Percentiles rank a stretch among this genome's conserved stretches.
Conservation (phyloP, 768 basidiomycete genomes). For the Termitomyces bulborhizus region DNA sequence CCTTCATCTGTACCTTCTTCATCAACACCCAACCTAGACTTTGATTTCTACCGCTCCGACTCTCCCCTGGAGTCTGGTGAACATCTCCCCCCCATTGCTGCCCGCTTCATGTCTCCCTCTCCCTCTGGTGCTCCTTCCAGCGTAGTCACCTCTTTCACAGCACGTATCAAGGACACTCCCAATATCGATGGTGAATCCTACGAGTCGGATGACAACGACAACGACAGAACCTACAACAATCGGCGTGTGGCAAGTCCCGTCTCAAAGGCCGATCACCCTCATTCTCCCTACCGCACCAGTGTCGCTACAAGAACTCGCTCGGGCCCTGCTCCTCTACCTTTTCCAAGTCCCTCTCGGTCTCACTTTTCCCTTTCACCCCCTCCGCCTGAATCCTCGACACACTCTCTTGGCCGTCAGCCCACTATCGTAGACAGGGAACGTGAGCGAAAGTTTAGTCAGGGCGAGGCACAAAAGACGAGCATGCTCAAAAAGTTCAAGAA, state of each 20-base stretch:
- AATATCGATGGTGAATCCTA: conserved; percentile 69
- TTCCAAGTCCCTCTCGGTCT: conserved; percentile 58
- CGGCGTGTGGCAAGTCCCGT: conserved; percentile 20
- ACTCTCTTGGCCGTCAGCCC: conserved; percentile 71
- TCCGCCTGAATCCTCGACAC: conserved; percentile 59
- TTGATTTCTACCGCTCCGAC: conserved; percentile 65
- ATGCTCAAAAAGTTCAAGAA: conserved; percentile 67
- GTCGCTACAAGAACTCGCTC: conserved; percentile 34
- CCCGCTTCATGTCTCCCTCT: conserved; percentile 84
- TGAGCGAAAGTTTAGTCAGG: conserved; percentile 48
- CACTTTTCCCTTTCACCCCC: conserved; percentile 73
- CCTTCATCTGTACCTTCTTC: conserved; percentile 40
- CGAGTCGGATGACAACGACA: conserved; percentile 65
- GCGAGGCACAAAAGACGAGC: conserved; percentile 33
- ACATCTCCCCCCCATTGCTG: conserved; percentile 79
- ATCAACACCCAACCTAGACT: conserved; percentile 55
- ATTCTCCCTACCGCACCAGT: conserved; percentile 66
- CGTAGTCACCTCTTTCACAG: conserved; percentile 22
- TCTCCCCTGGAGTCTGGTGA: conserved; percentile 71
- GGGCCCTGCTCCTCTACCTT: conserved; percentile 51
- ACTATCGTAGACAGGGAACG: conserved; percentile 38
- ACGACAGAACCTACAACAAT: conserved; percentile 28
- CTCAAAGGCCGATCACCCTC: conserved; percentile 62
- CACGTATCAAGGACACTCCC: conserved; percentile 49
- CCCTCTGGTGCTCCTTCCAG: conserved; percentile 28